phyloP scores from a whole-genome alignment of 306 rosid species.

The Sophora flavescens region DNA sequence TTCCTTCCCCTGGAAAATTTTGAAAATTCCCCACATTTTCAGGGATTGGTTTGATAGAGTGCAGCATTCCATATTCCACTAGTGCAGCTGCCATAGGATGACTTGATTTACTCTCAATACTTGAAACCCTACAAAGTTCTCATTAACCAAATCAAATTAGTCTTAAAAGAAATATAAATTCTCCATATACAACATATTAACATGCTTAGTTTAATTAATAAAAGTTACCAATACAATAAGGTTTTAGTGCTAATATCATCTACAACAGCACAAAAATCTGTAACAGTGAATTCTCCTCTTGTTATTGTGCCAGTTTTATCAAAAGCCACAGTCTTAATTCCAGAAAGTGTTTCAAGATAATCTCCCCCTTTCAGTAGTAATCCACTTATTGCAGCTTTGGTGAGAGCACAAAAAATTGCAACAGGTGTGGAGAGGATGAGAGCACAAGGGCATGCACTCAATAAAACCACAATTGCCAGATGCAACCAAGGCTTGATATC shows the following conservation, averaged over 20 bases:
- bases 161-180: background rate
- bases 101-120: conserved; percentile 94
- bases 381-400: conserved; percentile 85
- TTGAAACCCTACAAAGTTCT: conserved; percentile 68
- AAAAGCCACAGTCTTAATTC: conserved; percentile 73
- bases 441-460: conserved; percentile 96
- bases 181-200: background rate
- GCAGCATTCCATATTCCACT: conserved; percentile 68
- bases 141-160: conserved; percentile 25
- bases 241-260: conserved; percentile 61
- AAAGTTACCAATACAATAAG: conserved; percentile 74
- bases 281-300: conserved; percentile 77
- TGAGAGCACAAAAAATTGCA: conserved; percentile 84
- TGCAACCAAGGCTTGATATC: conserved; percentile 72
- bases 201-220: background rate
- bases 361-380: conserved; percentile 91
- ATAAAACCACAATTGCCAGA: conserved; percentile 81
- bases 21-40: conserved; percentile 76
- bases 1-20: conserved; percentile 90
- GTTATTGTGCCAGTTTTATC: conserved; percentile 96
- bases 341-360: conserved; percentile 74
- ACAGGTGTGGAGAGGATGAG: conserved; percentile 94
- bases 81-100: conserved; percentile 94
- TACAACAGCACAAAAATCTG: conserved; percentile 56
- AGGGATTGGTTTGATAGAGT: conserved; percentile 65